Base-by-base conservation (phyloP, 2,329 filamentous ascomycete species). In the Dactylellina parvicollis region DNA sequence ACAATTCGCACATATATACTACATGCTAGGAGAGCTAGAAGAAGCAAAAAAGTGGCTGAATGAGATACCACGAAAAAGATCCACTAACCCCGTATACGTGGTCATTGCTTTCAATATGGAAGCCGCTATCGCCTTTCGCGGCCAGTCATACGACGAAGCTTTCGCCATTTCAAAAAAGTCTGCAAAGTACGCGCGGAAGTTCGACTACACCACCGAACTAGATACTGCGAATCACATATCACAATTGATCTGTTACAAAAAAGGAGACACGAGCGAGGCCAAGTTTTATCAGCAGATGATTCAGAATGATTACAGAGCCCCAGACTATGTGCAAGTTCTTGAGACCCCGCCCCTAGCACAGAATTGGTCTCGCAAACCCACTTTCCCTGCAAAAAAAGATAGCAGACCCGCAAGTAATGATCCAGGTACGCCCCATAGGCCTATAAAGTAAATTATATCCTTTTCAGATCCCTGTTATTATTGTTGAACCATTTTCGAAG, bases 281-380 rank as follows among this genome's bases (percentile, higher is more conserved):
- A 49, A 54, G 7, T 72, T 72, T 26, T 72, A 72, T 18, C 26
- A 57, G 5, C 67, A 72, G 16, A 72, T 72, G 67, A 50, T 72
- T 20, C 54, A 24, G 0, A 30, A 49, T 16, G 36, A 50, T 2
- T 52, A 34, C 20, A 34, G 10, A 4, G n/a, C 32, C 38, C 46
- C 16, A 40, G 52, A 47, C 34, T 65, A 47, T 52, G 38, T 46
- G 24, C 26, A 24, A n/a, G 30, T 18, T 34, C 59, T 61, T 40
- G 38, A 40, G 28, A n/a, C 30, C 30, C 8, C 3, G 16, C 9
- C 30, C 12, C n/a, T 12, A 8, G 18, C 44, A 3, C 4, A 46
- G 8, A 30, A 4, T 28, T 54, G 9, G 14, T 8, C 5, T 14
- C 20, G 46, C 18, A 24, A 49, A 14, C 26, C 46, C 4, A 38